Base-by-base conservation (phyloP, 176 grass and related monocot genomes). In the Dendrocalamus sinicus region DNA sequence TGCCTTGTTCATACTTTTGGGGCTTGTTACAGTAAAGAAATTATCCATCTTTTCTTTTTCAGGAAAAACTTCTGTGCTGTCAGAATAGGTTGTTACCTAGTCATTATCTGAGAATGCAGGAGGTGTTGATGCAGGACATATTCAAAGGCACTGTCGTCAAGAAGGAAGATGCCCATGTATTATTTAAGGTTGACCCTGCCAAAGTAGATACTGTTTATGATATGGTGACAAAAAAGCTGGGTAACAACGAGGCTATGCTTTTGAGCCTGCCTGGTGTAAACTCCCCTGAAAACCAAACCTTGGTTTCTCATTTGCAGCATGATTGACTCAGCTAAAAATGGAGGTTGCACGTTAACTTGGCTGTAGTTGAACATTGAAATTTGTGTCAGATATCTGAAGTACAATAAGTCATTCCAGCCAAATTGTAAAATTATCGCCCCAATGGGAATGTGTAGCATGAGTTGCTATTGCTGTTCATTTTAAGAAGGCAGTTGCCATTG, bases 71-170 rank as follows among this genome's bases (percentile, higher is more conserved):
- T 43, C 81, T 99, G 12, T 99, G 96, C 92, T 94, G 88, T 90
- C 86, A 92, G 86, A 86, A 77, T 70, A 90, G 88, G 78, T 89
- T 99, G 77, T 76, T 99, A 37, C 96, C 96, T 8, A 86, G 87
- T 66, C 93, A 94, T 63, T 99, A 91, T 68, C 86, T 99, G 65
- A 96, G 83, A 83, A 99, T 99, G 84, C 93, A 99, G 85, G 93
- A 94, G 79, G 89, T 91, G 7, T 30, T 99, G 84, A 81, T 92
- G 78, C 90, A 99, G 73, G 93, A 99, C 73, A 96, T 99, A 67
- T 94, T 86, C 46, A 96, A 94, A 86, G 93, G 96, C 15, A 96
- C 76, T 72, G 73, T 99, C 30, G 60, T 60, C 39, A 96, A 96
- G 77, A 99, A 96, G 85, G 91, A 94, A 62, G 96, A 99, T 64